Percentiles rank a stretch among this genome's conserved stretches.
Evolutionary conservation across 169 alveolate genomes (phyloP).

Genomic region (Plasmodium adleri): DNA sequence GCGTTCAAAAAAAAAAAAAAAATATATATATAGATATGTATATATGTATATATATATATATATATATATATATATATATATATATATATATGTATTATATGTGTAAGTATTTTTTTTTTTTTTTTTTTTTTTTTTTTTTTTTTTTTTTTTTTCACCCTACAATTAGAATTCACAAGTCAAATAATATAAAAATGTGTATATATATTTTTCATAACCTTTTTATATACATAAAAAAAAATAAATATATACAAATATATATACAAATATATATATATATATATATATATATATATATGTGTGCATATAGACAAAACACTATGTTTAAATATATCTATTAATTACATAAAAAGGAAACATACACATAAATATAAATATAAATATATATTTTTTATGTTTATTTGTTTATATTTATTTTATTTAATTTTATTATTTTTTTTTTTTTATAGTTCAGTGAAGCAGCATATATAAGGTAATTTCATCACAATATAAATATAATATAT

Average conservation of each 20-base stretch:
- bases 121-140: conserved; percentile 3
- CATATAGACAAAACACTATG: not conserved
- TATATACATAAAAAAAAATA: not conserved
- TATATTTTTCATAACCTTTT: no score
- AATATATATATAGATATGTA: not conserved
- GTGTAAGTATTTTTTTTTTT: not conserved
- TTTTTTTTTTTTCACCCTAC: not conserved
- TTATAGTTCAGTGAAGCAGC: no score
- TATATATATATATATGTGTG: not conserved
- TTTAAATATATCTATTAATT: no score
- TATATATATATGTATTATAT: not conserved
- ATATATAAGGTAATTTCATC: no score
- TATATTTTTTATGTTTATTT: no score
- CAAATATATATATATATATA: not conserved
- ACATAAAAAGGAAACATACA: no score
- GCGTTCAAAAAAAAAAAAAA: not conserved
- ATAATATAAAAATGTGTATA: not conserved
- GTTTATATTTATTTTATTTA: no score
- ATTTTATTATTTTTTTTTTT: no score
- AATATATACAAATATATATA: not conserved
- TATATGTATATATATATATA: not conserved
- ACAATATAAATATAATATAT: no score
- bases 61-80: not conserved
- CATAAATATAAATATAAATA: no score
- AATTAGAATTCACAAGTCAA: not conserved